Evolutionary conservation across 2,329 filamentous ascomycete species (phyloP).

Genomic region (Alternaria triticina): DNA sequence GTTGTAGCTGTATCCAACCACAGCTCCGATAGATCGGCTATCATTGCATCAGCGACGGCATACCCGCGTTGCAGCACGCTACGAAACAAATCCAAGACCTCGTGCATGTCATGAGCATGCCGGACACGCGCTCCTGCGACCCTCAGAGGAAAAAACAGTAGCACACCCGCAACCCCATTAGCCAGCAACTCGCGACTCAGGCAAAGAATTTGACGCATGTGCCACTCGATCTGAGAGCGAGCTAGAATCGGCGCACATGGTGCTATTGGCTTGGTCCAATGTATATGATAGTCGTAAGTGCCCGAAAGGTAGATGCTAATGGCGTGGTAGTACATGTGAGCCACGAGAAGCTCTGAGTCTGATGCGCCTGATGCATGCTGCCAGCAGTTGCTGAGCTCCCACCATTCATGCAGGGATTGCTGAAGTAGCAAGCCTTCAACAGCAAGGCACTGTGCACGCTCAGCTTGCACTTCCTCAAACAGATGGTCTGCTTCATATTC

Average conservation of each 20-base stretch:
- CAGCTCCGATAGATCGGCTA: slow-evolving; percentile 17
- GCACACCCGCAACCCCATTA: slow-evolving; percentile 24
- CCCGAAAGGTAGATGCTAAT: slow-evolving; percentile 39
- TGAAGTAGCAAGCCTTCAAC: slow-evolving; percentile 27
- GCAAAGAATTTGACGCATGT: slow-evolving; percentile 28
- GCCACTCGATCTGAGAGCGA: slow-evolving; percentile 15
- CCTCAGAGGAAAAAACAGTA: slow-evolving; percentile 36
- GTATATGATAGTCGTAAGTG: slow-evolving; percentile 32
- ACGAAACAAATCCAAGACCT: slow-evolving; percentile 18
- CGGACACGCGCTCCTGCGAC: slow-evolving; percentile 32
- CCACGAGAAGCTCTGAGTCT: slow-evolving; percentile 23
- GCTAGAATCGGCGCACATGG: slow-evolving; percentile 23
- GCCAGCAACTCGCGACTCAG: slow-evolving; percentile 21
- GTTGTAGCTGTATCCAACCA: slow-evolving; percentile 9
- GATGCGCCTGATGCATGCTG: background rate
- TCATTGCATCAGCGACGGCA: slow-evolving; percentile 25
- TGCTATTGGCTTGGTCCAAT: slow-evolving; percentile 16
- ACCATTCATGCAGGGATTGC: slow-evolving; percentile 24
- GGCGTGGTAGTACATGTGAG: slow-evolving; percentile 29
- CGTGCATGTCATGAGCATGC: slow-evolving; percentile 5
- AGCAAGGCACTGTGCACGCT: slow-evolving; percentile 13
- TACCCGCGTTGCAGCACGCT: slow-evolving; percentile 22
- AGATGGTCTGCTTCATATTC: background rate
- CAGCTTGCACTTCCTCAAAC: background rate
- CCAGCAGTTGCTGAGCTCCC: slow-evolving; percentile 15